phyloP scores from a whole-genome alignment of 192 early-diverging fungal genomes.

The Spinellus fusiger region DNA sequence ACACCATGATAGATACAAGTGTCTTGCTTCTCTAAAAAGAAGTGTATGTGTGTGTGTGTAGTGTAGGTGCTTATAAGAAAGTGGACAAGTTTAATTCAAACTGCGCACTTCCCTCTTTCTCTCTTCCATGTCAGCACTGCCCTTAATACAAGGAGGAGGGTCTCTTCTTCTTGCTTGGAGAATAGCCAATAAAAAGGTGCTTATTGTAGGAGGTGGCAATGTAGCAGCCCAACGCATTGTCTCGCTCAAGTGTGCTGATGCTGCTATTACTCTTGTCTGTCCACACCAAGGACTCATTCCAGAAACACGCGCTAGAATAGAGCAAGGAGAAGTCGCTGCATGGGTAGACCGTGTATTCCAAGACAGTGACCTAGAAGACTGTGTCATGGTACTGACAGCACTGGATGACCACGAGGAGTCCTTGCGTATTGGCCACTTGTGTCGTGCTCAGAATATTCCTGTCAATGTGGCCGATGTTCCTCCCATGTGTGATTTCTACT shows the following conservation, averaged over 20 bases:
- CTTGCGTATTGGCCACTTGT: constrained; percentile 57
- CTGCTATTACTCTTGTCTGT: constrained; percentile 70
- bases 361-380: constrained; percentile 47
- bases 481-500: constrained; percentile 88
- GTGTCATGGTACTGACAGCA: constrained; percentile 63
- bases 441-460: constrained; percentile 64
- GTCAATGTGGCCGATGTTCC: constrained; percentile 93
- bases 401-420: constrained; percentile 72
- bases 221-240: constrained; percentile 82
- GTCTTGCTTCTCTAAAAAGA: background rate
- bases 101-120: too few relatives aligned
- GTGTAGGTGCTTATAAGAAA: too few relatives aligned
- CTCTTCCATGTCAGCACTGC: background rate
- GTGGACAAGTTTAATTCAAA: background rate
- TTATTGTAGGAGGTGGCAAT: constrained; percentile 87
- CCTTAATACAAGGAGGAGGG: constrained; percentile 52
- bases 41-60: too few relatives aligned
- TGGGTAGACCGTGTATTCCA: constrained; percentile 49
- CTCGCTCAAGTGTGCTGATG: constrained; percentile 75
- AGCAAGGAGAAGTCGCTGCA: constrained; percentile 43
- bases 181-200: constrained; percentile 61
- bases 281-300: constrained; percentile 55
- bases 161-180: constrained; percentile 85
- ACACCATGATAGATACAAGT: background rate
- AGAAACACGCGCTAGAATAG: constrained; percentile 60